These are phyloP conservation scores for Mallotus repandus DNA, from an alignment of 441 rosid species.

Conservation along the genomic window DNA sequence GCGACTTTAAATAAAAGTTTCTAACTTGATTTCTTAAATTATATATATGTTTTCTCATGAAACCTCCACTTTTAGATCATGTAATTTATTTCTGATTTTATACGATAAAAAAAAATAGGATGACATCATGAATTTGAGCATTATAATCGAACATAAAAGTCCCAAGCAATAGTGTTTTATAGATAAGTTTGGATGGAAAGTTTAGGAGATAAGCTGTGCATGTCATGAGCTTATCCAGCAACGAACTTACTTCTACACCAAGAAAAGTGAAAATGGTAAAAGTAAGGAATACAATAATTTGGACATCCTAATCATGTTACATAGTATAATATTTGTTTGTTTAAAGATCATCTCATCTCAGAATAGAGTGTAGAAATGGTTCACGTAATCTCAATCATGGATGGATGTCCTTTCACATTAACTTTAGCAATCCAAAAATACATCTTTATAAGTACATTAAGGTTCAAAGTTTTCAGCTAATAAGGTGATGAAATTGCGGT, in stretches of 20 bases:
- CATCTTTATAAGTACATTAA: background rate
- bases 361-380: slow-evolving; percentile 21
- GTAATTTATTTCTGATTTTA: background rate
- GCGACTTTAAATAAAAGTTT: too few relatives aligned
- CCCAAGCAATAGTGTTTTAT: background rate
- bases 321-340: too few relatives aligned
- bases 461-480: slow-evolving; percentile 17
- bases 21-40: too few relatives aligned
- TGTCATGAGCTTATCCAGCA: background rate
- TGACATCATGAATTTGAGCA: too few relatives aligned
- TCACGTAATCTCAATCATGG: slow-evolving; percentile 25
- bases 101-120: too few relatives aligned
- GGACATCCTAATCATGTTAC: background rate
- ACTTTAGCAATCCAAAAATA: background rate
- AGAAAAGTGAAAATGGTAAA: background rate
- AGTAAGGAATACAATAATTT: background rate
- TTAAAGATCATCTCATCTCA: background rate
- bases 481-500: slow-evolving; percentile 11
- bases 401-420: slow-evolving; percentile 7
- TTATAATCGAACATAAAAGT: too few relatives aligned
- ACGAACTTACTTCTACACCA: background rate
- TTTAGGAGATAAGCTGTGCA: background rate
- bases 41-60: too few relatives aligned
- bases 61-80: background rate
- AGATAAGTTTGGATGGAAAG: background rate